Evolutionary conservation across 2,329 filamentous ascomycete species (phyloP), one percentile per base, ranked within the genome.

Genomic region (Alternaria alternata): DNA sequence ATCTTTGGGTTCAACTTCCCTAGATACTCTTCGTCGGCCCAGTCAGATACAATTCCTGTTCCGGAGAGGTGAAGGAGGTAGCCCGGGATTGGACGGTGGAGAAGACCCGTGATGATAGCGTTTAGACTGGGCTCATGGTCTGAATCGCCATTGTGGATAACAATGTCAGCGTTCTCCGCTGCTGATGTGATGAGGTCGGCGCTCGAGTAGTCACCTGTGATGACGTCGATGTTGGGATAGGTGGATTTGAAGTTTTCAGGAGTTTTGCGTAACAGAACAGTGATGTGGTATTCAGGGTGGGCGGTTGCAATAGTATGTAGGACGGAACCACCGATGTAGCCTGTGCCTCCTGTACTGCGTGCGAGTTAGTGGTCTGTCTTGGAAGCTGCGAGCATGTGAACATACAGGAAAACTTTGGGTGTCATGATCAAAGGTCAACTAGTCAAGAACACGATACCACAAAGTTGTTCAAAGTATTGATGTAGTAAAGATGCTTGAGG

Each of bases 41-140:
- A 82, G 41, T 84, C 81, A 0, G 79, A 75, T 3, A 87, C 76
- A 36, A 87, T 85, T 0, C 84, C 85, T 0, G 85, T 85, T 3
- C 86, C 86, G 6, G 82, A 82, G 0, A 83, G 82, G 63, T 88
- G 85, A 18, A 88, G 73, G 70, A 82, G 82, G 66, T 81, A 84
- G 5, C 79, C 79, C 5, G 80, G 78, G 0, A 75, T 71, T 0
- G 77, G 76, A 44, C 84, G 82, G 3, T 75, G 70, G 0, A 80
- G 78, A 28, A 89, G 84, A 0, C 85, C 85, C 0, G 74, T 68
- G 3, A 86, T 76, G 20, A 88, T 82, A 16, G 86, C 84, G 8
- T 76, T 75, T n/a, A 77, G 63, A 22, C 68, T 70, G 22, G 64
- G 51, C 38, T 63, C 62, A 57, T 77, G 75, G 60, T 78, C 73